Base-by-base conservation (phyloP, 495 filamentous ascomycete genomes). In the Articulospora tetracladia region DNA sequence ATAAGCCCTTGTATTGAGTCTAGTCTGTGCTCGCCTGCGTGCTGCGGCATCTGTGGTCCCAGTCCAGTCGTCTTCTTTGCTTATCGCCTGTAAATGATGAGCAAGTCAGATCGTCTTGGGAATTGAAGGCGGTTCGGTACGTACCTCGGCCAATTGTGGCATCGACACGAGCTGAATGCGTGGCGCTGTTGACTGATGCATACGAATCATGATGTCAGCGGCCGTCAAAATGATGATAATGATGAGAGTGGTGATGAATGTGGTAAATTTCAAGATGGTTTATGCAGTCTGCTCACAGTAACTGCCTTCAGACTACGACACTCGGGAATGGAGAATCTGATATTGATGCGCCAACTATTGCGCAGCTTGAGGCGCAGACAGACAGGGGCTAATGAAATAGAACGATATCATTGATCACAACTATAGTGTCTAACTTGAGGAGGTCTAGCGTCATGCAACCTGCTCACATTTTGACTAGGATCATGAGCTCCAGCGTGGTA, bases 1-100 rank as follows among this genome's bases (percentile, higher is more conserved):
- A 65, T 75, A 73, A 63, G 74, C 76, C 55, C 76, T 73, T 60
- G 68, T 71, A 58, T 76, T 77, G 36, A 78, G 69, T 64, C 76
- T 66, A 62, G 68, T 78, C 67, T 54, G 60, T 58, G 51, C 59
- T 58, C 57, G 46, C 61, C 63, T 65, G 53, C 55, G 58, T 58
- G 51, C 62, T 60, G 68, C 71, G 23, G 73, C 70, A 69, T 76
- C 69, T 24, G 57, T 75, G 46, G 63, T 70, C 24, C 75, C 75
- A 59, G 75, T 77, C 75, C 75, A 77, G 63, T 77, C 72, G 55
- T 77, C 74, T 67, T 76, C 66, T 57, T 53, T 69, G 47, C 50
- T 67, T 64, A 62, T 69, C 32, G 70, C 73, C 73, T 75, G 39
- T 63, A 65, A 34, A 11, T 15, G 39, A 63, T 72, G 26, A 72